Conservation (phyloP, 352 stramenopile species). For the Pythium folliculosum region DNA sequence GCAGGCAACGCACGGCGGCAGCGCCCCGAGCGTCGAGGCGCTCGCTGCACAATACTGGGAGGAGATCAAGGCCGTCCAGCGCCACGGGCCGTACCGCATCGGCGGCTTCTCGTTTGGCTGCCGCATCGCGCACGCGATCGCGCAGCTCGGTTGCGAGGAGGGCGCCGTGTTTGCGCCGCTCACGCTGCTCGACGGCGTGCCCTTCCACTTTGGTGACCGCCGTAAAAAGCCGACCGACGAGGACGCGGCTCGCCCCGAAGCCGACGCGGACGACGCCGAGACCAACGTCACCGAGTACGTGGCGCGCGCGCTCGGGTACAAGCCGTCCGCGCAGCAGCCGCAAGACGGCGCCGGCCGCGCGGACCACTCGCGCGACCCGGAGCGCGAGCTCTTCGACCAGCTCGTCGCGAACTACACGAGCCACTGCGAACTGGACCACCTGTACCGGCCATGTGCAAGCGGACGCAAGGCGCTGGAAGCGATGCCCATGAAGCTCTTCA, state of each 20-base stretch:
- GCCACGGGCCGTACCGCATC: slow-evolving; percentile 40
- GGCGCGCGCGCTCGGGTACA: slow-evolving; percentile 18
- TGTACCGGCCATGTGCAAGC: slow-evolving; percentile 37
- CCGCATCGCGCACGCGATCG: slow-evolving; percentile 50
- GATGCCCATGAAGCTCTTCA: slow-evolving; percentile 23
- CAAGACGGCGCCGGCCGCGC: slow-evolving; percentile 21
- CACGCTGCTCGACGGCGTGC: slow-evolving; percentile 45
- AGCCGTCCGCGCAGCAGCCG: slow-evolving; percentile 11
- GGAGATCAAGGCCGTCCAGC: slow-evolving; percentile 36
- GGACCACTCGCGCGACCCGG: slow-evolving; percentile 16
- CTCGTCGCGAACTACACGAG: slow-evolving; percentile 38
- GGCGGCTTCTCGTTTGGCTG: slow-evolving; percentile 70
- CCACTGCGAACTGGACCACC: slow-evolving; percentile 41
- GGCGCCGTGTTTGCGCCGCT: slow-evolving; percentile 38
- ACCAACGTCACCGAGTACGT: slow-evolving; percentile 23
- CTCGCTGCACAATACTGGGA: slow-evolving; percentile 45
- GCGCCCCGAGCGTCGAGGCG: slow-evolving; percentile 31
- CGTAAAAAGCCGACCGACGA: slow-evolving; percentile 11
- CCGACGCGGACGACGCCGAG: slow-evolving; percentile 16
- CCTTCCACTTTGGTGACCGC: slow-evolving; percentile 22
- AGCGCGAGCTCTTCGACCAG: slow-evolving; percentile 33
- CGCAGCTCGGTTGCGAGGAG: slow-evolving; percentile 28
- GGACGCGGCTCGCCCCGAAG: not conserved
- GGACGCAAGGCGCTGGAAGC: too few relatives aligned
- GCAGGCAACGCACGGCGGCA: slow-evolving; percentile 28